Base-by-base conservation (phyloP, 371 early-diverging fungal genomes). In the Haplosporangium sp. region DNA sequence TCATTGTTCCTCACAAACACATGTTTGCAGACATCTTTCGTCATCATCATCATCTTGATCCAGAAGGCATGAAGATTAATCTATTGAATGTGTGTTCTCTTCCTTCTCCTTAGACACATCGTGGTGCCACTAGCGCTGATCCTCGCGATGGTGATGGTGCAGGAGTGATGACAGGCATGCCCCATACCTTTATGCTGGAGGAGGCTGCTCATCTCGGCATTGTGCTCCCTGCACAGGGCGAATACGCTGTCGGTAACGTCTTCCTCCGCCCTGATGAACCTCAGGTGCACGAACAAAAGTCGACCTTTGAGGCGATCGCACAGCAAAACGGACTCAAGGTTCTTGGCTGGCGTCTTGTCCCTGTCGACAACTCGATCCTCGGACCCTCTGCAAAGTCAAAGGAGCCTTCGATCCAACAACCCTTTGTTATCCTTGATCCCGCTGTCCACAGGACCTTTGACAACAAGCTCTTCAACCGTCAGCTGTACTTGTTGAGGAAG, bases 391-490 rank as follows among this genome's bases (percentile, higher is more conserved):
- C 96, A 29, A 88, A 85, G 69, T 90, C 93, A 56, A 95, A 92
- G 81, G 99, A 98, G 82, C 99, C 99, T n/a, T 88, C 86, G 9
- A 94, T 98, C 64, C 84, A 90, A 64, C 98, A 98, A 76, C 98
- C 98, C n/a, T 94, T 98, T 74, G 92, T 97, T 7, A 83, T 89
- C 13, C 75, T 92, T 36, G 80, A 79, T 46, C 69, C 74, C 62
- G 61, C 52, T 64, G 68, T 70, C 72, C 67, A 57, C 66, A 6
- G 29, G 40, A 55, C 59, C 7, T 92, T 93, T 67, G 93, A 94
- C 74, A 81, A 89, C 68, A 82, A 83, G 67, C 86, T 85, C 18
- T 96, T 98, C 81, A 93, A 95, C 81, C 88, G 94, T 47, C 92
- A 93, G 68, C 89, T 98, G 47, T 98, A 94, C 79, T 73, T 96